A percentile compares a stretch with the other conserved stretches of the same genome.
Conservation (phyloP, 306 rosid genomes). For the Cicer pinnatifidum region DNA sequence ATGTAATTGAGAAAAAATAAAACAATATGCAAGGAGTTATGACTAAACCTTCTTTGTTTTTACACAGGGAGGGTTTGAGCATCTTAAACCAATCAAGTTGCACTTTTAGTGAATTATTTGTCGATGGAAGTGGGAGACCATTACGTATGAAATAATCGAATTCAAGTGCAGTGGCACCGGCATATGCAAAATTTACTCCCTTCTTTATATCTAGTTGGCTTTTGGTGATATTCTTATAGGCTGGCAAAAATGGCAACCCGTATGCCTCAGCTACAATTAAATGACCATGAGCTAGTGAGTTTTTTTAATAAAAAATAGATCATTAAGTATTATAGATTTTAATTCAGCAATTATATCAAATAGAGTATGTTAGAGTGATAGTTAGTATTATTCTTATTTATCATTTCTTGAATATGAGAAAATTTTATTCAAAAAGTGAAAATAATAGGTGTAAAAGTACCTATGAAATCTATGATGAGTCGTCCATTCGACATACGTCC, state of each 20-base stretch:
- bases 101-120: slow-evolving; percentile 37
- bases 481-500: too few species aligned
- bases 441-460: too few species aligned
- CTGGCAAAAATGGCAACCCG: slow-evolving; percentile 52
- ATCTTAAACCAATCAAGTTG: slow-evolving; percentile 55
- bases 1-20: background rate
- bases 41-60: background rate
- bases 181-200: slow-evolving; percentile 62
- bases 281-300: background rate
- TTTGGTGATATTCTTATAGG: slow-evolving; percentile 35
- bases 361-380: background rate
- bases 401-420: too few species aligned
- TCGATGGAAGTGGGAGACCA: background rate
- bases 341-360: background rate
- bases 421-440: too few species aligned
- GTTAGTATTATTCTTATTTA: too few species aligned
- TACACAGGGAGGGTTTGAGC: slow-evolving; percentile 52
- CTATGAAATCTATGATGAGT: too few species aligned
- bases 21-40: background rate
- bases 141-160: slow-evolving; percentile 24
- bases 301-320: background rate
- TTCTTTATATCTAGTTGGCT: background rate
- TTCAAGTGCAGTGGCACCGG: slow-evolving; percentile 56
- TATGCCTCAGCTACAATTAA: slow-evolving; percentile 54
- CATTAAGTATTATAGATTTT: background rate